Evolutionary conservation across 2,329 filamentous ascomycete genomes (phyloP).

Genomic region (Ceratocystis destructans): DNA sequence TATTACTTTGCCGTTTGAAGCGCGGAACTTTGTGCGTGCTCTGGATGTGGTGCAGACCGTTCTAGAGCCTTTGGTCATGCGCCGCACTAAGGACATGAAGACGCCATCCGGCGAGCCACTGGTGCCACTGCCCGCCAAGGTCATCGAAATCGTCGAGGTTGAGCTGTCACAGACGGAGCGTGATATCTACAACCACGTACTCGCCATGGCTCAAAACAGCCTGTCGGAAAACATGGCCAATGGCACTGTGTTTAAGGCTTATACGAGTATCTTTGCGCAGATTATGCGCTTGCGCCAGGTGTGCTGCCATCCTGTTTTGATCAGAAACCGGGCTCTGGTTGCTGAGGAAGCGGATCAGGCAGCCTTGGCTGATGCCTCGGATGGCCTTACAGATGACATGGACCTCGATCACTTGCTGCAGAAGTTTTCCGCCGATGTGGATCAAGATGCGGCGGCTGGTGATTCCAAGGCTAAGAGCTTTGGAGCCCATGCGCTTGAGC

Average conservation of each 20-base stretch:
- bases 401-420: slow-evolving; percentile 76
- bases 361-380: slow-evolving; percentile 60
- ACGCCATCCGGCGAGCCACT: slow-evolving; percentile 65
- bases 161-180: slow-evolving; percentile 74
- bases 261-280: slow-evolving; percentile 93
- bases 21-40: slow-evolving; percentile 82
- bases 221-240: slow-evolving; percentile 80
- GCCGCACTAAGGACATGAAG: slow-evolving; percentile 96
- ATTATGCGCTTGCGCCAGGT: slow-evolving; percentile 84
- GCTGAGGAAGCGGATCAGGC: slow-evolving; percentile 79
- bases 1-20: slow-evolving; percentile 93
- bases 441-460: slow-evolving; percentile 40
- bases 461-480: slow-evolving; percentile 36
- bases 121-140: slow-evolving; percentile 68
- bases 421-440: slow-evolving; percentile 59
- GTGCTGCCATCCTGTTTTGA: slow-evolving; percentile 84
- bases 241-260: slow-evolving; percentile 87
- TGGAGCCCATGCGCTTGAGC: slow-evolving; percentile 71
- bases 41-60: slow-evolving; percentile 96
- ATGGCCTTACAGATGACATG: slow-evolving; percentile 87
- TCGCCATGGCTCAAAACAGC: slow-evolving; percentile 63
- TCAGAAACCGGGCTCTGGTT: slow-evolving; percentile 69
- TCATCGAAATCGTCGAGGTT: slow-evolving; percentile 73
- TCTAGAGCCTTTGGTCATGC: slow-evolving; percentile 83
- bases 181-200: slow-evolving; percentile 88